phyloP scores from a whole-genome alignment of 441 rosid genomes.

The Arabidopsis lyrata region DNA sequence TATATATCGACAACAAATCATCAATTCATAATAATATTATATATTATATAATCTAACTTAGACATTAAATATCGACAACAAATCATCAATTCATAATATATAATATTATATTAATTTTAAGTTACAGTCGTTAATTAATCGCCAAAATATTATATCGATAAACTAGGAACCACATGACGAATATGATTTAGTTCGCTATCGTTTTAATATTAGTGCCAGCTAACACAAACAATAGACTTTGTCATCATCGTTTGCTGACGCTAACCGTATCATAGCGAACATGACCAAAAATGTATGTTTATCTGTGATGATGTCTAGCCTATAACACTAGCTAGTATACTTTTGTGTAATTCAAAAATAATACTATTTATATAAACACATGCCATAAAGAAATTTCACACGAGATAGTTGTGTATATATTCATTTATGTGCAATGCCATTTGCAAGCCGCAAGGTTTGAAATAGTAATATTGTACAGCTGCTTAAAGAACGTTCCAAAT shows the following conservation, averaged over 20 bases:
- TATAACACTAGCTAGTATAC: background rate
- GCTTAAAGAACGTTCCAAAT: constrained; percentile 12
- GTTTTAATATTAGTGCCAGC: background rate
- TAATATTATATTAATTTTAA: too few species aligned
- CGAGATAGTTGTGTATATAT: constrained; percentile 36
- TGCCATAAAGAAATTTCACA: constrained; percentile 12
- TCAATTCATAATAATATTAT: background rate
- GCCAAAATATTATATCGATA: background rate
- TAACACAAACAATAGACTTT: background rate
- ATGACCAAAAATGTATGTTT: background rate
- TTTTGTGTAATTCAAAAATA: background rate
- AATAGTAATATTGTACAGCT: constrained; percentile 26
- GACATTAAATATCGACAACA: background rate
- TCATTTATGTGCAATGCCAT: constrained; percentile 12
- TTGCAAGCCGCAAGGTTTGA: constrained; percentile 32
- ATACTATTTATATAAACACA: background rate
- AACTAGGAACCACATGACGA: background rate
- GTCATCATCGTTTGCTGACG: background rate
- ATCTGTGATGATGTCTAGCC: constrained; percentile 9
- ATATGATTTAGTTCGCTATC: background rate
- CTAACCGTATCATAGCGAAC: background rate
- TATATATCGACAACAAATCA: background rate
- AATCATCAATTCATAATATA: background rate
- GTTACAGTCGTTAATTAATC: background rate
- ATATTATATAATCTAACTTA: too few species aligned